A percentile compares a stretch with the other conserved stretches of the same genome.
Evolutionary conservation across 1,139 yeast genomes (phyloP).

Genomic region (Saccharomycopsis hybrid): DNA sequence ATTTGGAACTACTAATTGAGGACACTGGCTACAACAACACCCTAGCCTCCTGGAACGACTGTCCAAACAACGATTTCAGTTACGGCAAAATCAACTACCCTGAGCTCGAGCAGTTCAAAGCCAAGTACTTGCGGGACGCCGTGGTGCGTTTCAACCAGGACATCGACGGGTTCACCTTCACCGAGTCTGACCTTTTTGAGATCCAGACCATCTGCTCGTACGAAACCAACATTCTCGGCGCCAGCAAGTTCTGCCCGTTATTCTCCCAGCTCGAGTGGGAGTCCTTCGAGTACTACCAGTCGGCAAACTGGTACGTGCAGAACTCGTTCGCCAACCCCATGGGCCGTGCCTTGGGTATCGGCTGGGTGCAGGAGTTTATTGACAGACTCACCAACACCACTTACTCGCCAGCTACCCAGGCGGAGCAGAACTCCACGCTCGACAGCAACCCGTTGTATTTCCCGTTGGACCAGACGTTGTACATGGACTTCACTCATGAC

Average conservation of each 20-base stretch:
- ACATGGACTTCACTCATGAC: slow-evolving; percentile 23
- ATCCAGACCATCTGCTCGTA: slow-evolving; percentile 31
- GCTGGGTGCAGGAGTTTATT: slow-evolving; percentile 22
- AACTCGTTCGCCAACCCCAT: slow-evolving; percentile 23
- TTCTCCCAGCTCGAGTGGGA: slow-evolving; percentile 31
- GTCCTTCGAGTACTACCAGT: slow-evolving; percentile 26
- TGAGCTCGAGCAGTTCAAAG: slow-evolving; percentile 29
- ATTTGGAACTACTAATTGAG: slow-evolving; percentile 26
- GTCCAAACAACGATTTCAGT: slow-evolving; percentile 31
- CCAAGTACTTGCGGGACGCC: slow-evolving; percentile 27
- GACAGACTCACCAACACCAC: slow-evolving; percentile 21
- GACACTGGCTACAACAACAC: slow-evolving; percentile 33
- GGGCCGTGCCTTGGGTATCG: slow-evolving; percentile 22
- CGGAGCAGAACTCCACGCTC: slow-evolving; percentile 22
- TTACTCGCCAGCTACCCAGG: slow-evolving; percentile 16
- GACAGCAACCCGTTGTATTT: slow-evolving; percentile 21
- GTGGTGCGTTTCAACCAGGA: slow-evolving; percentile 27
- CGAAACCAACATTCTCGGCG: slow-evolving; percentile 30
- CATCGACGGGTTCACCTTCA: slow-evolving; percentile 29
- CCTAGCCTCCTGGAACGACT: slow-evolving; percentile 34
- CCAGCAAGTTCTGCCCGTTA: slow-evolving; percentile 29
- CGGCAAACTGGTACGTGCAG: slow-evolving; percentile 25
- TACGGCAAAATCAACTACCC: slow-evolving; percentile 18
- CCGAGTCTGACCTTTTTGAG: slow-evolving; percentile 25
- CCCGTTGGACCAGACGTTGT: slow-evolving; percentile 22